Evolutionary conservation across 768 basidiomycete species (phyloP).

Genomic region (Termitomyces sp.): DNA sequence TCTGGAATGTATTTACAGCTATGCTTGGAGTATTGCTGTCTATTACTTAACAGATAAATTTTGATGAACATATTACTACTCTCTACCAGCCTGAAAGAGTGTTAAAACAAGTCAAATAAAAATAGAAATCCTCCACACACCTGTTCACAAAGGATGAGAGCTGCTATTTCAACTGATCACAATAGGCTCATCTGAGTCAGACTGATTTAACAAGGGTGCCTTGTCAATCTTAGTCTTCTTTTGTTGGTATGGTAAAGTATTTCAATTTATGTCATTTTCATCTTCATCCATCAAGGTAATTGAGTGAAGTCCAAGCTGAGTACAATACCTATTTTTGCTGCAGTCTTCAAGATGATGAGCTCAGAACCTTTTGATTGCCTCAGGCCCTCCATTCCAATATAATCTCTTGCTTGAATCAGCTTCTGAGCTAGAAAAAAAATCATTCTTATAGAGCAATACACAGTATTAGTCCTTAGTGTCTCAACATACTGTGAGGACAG

Average conservation of each 20-base stretch:
- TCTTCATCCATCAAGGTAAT: neutral
- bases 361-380: neutral
- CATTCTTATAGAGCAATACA: no score
- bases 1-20: neutral
- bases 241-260: neutral
- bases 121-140: neutral
- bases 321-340: neutral
- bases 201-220: no score
- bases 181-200: neutral
- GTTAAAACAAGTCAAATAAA: neutral
- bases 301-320: neutral
- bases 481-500: no score
- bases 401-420: neutral
- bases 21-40: neutral
- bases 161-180: neutral
- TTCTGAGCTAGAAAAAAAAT: neutral
- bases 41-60: neutral
- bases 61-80: no score
- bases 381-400: constrained; percentile 7
- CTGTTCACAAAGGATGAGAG: neutral
- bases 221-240: neutral
- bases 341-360: constrained; percentile 3
- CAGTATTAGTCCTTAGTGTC: no score
- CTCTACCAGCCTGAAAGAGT: no score
- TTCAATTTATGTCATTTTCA: neutral